phyloP scores from a whole-genome alignment of 2,329 filamentous ascomycete genomes.

The Chalaropsis ovoidea region DNA sequence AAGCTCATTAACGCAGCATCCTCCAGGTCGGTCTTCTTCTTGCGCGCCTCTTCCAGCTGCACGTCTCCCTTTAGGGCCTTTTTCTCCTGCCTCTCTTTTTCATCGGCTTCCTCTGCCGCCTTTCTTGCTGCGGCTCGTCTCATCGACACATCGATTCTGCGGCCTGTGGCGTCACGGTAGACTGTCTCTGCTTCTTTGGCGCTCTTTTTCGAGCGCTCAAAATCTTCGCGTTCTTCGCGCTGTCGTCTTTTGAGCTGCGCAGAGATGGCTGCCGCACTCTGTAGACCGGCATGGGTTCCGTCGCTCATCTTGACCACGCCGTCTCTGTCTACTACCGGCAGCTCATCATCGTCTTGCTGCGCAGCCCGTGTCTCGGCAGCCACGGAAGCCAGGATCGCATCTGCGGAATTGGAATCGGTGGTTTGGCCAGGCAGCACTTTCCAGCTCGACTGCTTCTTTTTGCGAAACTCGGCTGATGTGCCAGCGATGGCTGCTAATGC shows the following conservation, averaged over 20 bases:
- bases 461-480: constrained; percentile 54
- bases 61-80: constrained; percentile 75
- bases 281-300: constrained; percentile 76
- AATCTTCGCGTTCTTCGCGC: constrained; percentile 49
- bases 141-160: constrained; percentile 89
- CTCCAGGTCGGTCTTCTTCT: constrained; percentile 56
- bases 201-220: constrained; percentile 34
- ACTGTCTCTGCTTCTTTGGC: constrained; percentile 58
- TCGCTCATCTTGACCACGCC: constrained; percentile 65
- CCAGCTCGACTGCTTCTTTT: constrained; percentile 71
- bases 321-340: constrained; percentile 37
- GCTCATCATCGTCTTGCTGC: constrained; percentile 40
- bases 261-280: constrained; percentile 69
- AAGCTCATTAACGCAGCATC: constrained; percentile 77
- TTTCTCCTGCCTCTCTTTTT: constrained; percentile 56
- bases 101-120: constrained; percentile 54
- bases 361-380: constrained; percentile 55
- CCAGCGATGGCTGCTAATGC: constrained; percentile 40
- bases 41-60: constrained; percentile 58
- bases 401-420: constrained; percentile 42
- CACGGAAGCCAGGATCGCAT: constrained; percentile 65
- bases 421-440: constrained; percentile 50
- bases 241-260: constrained; percentile 57
- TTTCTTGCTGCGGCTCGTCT: constrained; percentile 76
- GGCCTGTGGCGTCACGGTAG: constrained; percentile 86